Evolutionary conservation across 1,139 yeast genomes (phyloP), one percentile per base, ranked within the genome.

Genomic region (Blastobotrys illinoisensis): DNA sequence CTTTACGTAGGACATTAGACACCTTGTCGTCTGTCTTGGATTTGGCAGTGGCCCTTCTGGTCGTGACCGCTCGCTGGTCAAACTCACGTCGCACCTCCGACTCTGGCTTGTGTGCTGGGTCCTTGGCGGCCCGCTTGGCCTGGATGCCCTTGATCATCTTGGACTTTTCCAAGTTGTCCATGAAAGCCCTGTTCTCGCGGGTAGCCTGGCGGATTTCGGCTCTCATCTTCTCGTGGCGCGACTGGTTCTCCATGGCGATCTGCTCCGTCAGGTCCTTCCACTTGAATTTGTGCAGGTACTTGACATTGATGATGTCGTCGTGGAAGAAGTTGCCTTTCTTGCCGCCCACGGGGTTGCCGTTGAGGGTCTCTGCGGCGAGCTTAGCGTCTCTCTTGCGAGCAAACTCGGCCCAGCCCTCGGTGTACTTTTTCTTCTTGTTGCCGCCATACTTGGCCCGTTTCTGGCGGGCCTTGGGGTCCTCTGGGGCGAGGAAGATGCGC

Each of bases 331-430:
- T 82, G 1, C 95, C 86, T 71, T 93, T 93, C 65, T 85, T 89
- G 28, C 99, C 99, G 28, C 99, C 99, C 46, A 93, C 74, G 16
- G 79, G 88, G 65, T 88, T 87, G 9, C 96, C 97, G 67, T 93
- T 95, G 63, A 95, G 73, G 0, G 97, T 86, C 6, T 77, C 76
- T 4, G 95, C 96, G 59, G 96, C 91, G 28, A 89, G 71, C 69
- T 93, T 93, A 1, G 99, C 99, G 64, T 90, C 88, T 63, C 79
- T 80, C 68, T 93, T 93, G 65, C 82, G 81, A 16, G 79, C 74
- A 71, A 88, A 95, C 71, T 93, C 99, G 6, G 88, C 95, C 99
- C 99, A 93, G 6, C 99, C 99, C 74, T 95, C 99, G 16, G 87
- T 88, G 67, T 81, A 95, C 70, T 81, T 86, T 67, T 80, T 80